Evolutionary conservation across 1,139 yeast species (phyloP).

Genomic region (Pneumocystis carinii): DNA sequence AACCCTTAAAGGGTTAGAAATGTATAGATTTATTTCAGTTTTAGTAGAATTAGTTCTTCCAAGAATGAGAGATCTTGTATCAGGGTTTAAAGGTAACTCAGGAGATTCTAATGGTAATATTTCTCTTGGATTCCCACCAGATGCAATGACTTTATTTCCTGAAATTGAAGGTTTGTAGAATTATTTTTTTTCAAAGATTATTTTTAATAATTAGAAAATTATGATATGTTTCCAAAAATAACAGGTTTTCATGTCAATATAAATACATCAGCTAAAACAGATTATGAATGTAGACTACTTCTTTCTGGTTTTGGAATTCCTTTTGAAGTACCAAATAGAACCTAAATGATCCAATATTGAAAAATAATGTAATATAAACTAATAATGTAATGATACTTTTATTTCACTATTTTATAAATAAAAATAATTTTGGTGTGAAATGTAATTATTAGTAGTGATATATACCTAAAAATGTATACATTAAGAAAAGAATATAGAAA

Average conservation of each 20-base stretch:
- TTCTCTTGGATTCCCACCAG: constrained; percentile 67
- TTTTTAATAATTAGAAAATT: not conserved
- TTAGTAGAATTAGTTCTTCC: constrained; percentile 87
- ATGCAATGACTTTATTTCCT: constrained; percentile 72
- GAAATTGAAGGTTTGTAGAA: constrained; percentile 45
- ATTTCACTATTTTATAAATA: not conserved
- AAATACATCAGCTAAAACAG: not conserved
- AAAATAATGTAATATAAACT: not conserved
- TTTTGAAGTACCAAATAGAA: not conserved
- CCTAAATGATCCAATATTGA: not conserved
- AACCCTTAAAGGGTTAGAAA: constrained; percentile 60
- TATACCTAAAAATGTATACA: not conserved
- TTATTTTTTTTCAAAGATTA: not conserved
- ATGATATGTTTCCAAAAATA: constrained; percentile 1
- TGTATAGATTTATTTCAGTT: constrained; percentile 74
- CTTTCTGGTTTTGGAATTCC: constrained; percentile 2
- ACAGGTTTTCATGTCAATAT: not conserved
- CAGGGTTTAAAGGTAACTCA: constrained; percentile 56
- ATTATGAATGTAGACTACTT: not conserved
- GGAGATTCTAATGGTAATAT: constrained; percentile 83
- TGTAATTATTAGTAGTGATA: not conserved
- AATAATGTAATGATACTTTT: not conserved
- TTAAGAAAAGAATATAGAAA: not conserved
- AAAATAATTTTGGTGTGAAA: not conserved
- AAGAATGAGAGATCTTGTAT: constrained; percentile 63